Conservation (phyloP, 495 filamentous ascomycete genomes). For the Penicillium paradoxum region DNA sequence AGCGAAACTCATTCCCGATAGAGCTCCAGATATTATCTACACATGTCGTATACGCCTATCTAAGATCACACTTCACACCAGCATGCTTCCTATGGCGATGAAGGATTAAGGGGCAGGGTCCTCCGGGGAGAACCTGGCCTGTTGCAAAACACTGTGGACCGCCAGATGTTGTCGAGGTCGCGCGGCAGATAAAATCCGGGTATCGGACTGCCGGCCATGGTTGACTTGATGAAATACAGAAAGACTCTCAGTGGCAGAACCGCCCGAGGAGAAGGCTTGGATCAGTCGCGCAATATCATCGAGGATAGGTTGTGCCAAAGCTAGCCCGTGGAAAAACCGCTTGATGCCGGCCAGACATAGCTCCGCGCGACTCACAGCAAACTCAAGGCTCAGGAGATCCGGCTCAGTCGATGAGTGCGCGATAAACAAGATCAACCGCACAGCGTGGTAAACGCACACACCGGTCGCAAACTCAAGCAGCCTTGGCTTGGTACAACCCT, state of each 20-base stretch:
- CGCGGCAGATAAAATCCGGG: not conserved
- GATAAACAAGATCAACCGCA: not conserved
- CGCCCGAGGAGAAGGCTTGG: not conserved
- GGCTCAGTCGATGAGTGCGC: not conserved
- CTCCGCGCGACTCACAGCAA: not conserved
- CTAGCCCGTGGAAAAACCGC: not conserved
- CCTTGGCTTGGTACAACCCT: not conserved
- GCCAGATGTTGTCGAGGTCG: not conserved
- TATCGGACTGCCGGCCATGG: not conserved
- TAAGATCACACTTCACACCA: no score
- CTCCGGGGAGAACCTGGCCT: slow-evolving; percentile 29
- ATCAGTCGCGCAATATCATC: not conserved
- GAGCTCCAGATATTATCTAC: no score
- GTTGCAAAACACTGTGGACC: not conserved
- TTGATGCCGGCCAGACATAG: not conserved
- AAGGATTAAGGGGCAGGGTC: not conserved
- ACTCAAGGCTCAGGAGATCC: not conserved
- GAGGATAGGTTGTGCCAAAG: not conserved
- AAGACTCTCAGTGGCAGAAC: not conserved
- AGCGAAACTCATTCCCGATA: no score
- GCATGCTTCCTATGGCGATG: no score
- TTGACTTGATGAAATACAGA: not conserved
- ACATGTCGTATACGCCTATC: no score
- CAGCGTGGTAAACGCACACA: not conserved
- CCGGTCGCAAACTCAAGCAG: not conserved